A percentile compares a stretch with the other conserved stretches of the same genome.
phyloP scores from a whole-genome alignment of 192 early-diverging fungal species.

The Coemansia sp. region DNA sequence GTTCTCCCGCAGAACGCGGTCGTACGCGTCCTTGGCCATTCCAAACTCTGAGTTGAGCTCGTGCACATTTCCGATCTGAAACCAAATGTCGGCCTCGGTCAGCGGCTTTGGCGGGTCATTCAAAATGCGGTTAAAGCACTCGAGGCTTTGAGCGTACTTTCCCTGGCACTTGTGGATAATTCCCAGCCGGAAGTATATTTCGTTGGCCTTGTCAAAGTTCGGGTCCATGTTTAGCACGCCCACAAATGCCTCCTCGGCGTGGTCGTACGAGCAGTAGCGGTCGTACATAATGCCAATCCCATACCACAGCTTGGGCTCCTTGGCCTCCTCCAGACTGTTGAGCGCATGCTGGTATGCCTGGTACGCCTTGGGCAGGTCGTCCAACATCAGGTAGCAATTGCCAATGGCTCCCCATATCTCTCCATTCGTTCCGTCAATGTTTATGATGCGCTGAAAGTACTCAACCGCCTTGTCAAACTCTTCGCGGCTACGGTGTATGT shows the following conservation, averaged over 20 bases:
- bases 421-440: constrained; percentile 79
- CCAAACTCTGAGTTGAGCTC: constrained; percentile 89
- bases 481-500: constrained; percentile 78
- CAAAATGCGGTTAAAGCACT: constrained; percentile 92
- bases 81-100: constrained; percentile 96
- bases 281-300: constrained; percentile 98
- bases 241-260: constrained; percentile 94
- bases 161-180: constrained; percentile 90
- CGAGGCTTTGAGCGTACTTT: constrained; percentile 43
- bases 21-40: constrained; percentile 86
- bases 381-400: constrained; percentile 95
- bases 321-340: constrained; percentile 85
- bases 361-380: constrained; percentile 92
- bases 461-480: constrained; percentile 85
- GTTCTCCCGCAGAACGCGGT: constrained; percentile 82
- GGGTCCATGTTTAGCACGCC: constrained; percentile 95
- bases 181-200: constrained; percentile 96
- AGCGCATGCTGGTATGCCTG: constrained; percentile 95
- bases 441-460: constrained; percentile 86
- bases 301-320: constrained; percentile 99
- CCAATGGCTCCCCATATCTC: constrained; percentile 95
- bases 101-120: constrained; percentile 87
- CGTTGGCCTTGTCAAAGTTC: constrained; percentile 95
- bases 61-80: constrained; percentile 96
- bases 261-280: constrained; percentile 93